Conservation (phyloP, 2,329 filamentous ascomycete species). For the Fusarium xyrophilum region DNA sequence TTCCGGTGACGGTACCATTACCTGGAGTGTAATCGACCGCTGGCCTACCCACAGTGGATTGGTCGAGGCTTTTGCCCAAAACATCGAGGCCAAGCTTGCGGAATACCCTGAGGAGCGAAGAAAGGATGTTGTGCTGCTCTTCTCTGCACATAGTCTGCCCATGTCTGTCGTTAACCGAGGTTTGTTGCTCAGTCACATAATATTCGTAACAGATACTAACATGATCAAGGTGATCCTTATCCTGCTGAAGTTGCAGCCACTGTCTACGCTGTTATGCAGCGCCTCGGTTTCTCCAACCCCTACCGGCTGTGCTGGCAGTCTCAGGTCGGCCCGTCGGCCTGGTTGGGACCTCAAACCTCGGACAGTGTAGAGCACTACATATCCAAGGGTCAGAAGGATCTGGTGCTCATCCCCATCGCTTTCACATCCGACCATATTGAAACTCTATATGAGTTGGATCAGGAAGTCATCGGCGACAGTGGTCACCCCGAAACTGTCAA, state of each 20-base stretch:
- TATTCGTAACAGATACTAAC: constrained; percentile 37
- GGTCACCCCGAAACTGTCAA: constrained; percentile 81
- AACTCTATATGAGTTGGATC: constrained; percentile 91
- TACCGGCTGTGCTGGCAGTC: constrained; percentile 98
- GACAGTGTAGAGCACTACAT: constrained; percentile 89
- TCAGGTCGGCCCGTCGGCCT: constrained; percentile 92
- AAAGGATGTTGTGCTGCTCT: constrained; percentile 83
- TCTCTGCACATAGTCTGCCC: constrained; percentile 93
- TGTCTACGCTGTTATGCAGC: constrained; percentile 94
- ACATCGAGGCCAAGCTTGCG: constrained; percentile 84
- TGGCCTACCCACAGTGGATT: constrained; percentile 94
- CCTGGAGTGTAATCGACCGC: constrained; percentile 97
- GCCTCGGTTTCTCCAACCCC: constrained; percentile 84
- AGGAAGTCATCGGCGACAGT: constrained; percentile 91
- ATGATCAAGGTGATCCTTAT: constrained; percentile 80
- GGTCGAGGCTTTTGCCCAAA: constrained; percentile 89
- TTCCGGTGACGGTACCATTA: constrained; percentile 71
- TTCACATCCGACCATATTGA: constrained; percentile 99
- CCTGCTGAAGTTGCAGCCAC: constrained; percentile 95
- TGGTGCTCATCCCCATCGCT: constrained; percentile 91
- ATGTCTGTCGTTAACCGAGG: constrained; percentile 97
- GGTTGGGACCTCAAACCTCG: constrained; percentile 93
- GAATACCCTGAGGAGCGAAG: constrained; percentile 84
- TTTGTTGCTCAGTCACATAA: constrained; percentile 44
- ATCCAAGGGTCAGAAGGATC: constrained; percentile 87